A percentile compares a stretch with the other conserved stretches of the same genome.
Conservation (phyloP, 768 basidiomycete genomes). For the Phanerochaete carnosa region DNA sequence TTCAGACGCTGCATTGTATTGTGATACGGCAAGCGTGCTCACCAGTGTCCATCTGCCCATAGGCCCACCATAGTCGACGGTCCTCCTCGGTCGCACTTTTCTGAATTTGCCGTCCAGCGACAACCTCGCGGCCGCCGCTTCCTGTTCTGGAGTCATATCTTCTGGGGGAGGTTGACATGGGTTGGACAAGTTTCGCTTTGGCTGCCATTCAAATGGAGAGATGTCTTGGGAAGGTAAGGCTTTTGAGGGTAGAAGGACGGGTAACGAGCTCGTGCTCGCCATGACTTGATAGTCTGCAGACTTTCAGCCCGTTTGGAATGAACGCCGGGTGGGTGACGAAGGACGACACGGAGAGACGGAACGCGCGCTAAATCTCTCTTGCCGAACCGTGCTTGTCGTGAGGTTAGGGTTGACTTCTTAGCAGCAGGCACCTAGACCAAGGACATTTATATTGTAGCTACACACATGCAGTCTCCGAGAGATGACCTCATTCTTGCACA, state of each 20-base stretch:
- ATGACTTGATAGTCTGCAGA: too few relatives aligned
- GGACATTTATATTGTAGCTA: background rate
- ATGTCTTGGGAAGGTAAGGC: conserved; percentile 32
- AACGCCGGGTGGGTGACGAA: background rate
- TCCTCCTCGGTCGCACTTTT: conserved; percentile 89
- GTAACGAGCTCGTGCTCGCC: conserved; percentile 31
- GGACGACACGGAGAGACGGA: background rate
- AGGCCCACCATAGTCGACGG: conserved; percentile 92
- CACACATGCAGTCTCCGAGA: background rate
- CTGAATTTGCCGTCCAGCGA: conserved; percentile 81
- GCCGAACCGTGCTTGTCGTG: background rate
- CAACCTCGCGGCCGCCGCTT: conserved; percentile 70
- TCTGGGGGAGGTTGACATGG: conserved; percentile 82
- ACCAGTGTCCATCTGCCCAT: conserved; percentile 87
- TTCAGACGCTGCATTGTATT: background rate
- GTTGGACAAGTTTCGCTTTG: conserved; percentile 59
- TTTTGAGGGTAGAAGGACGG: conserved; percentile 51
- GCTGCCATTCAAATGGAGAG: conserved; percentile 69
- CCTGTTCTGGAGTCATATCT: conserved; percentile 69
- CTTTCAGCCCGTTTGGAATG: background rate
- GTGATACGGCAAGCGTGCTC: conserved; percentile 23
- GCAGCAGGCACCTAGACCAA: background rate
- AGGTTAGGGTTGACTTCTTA: background rate
- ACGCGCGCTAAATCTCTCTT: background rate
- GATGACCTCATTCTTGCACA: background rate